Evolutionary conservation across 768 basidiomycete genomes (phyloP).

Genomic region (Lyophyllum atratum): DNA sequence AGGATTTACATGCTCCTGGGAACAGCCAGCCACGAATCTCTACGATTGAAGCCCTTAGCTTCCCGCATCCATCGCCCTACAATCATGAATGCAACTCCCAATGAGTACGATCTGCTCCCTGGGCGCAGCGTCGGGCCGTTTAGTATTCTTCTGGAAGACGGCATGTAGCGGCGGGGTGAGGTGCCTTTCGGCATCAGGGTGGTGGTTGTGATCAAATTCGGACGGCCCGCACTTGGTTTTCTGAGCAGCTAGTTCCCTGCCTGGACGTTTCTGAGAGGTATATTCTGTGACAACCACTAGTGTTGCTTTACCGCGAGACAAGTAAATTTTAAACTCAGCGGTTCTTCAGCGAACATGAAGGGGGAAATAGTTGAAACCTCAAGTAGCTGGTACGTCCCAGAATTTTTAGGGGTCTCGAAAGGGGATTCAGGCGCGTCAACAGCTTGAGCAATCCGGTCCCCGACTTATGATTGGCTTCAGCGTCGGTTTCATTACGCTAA

Average conservation of each 20-base stretch:
- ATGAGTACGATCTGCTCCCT: background rate
- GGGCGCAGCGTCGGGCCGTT: slow-evolving; percentile 9
- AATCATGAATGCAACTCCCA: background rate
- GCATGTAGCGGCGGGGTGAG: slow-evolving; percentile 1
- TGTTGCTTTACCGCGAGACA: too few relatives aligned
- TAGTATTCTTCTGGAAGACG: background rate
- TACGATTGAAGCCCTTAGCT: background rate
- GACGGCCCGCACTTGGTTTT: too few relatives aligned
- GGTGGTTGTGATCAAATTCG: too few relatives aligned
- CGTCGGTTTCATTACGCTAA: background rate
- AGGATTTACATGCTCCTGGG: slow-evolving; percentile 13
- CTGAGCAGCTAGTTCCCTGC: too few relatives aligned
- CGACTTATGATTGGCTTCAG: background rate
- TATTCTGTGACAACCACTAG: too few relatives aligned
- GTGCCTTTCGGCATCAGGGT: slow-evolving; percentile 7
- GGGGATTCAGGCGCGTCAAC: background rate
- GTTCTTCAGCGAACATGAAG: too few relatives aligned
- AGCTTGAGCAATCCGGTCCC: background rate
- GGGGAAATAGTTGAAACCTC: too few relatives aligned
- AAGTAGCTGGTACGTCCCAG: too few relatives aligned
- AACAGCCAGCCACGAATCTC: slow-evolving; percentile 8
- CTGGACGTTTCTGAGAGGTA: too few relatives aligned
- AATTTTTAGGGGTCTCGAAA: background rate
- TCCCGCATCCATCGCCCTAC: background rate
- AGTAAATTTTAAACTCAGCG: slow-evolving; percentile 6